Percentiles rank a stretch among this genome's conserved stretches.
phyloP scores from a whole-genome alignment of 192 early-diverging fungal species.

The Podila verticillata region DNA sequence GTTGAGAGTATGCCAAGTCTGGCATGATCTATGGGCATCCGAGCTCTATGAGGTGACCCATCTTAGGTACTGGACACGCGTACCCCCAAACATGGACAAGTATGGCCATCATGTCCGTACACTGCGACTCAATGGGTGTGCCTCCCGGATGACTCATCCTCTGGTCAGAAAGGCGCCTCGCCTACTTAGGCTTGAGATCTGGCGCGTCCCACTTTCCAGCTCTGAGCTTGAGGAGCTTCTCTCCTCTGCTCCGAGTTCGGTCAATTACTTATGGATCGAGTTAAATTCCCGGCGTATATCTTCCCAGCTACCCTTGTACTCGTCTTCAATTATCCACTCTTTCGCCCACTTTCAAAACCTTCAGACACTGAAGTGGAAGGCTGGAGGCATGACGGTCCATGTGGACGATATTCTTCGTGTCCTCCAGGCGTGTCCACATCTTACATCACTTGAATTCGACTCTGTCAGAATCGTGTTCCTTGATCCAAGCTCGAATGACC shows the following conservation, averaged over 20 bases:
- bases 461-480: too few relatives aligned
- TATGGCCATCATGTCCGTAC: background rate
- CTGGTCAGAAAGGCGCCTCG: background rate
- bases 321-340: too few relatives aligned
- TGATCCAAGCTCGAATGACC: too few relatives aligned
- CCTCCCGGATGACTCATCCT: background rate
- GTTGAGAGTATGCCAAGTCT: background rate
- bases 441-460: background rate
- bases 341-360: too few relatives aligned
- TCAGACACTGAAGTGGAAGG: too few relatives aligned
- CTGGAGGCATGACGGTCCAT: slow-evolving; percentile 1
- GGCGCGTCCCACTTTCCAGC: too few relatives aligned
- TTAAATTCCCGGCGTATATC: too few relatives aligned
- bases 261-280: too few relatives aligned
- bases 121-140: background rate
- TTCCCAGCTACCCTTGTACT: too few relatives aligned
- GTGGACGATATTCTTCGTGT: background rate
- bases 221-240: too few relatives aligned
- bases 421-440: background rate
- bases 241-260: too few relatives aligned
- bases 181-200: background rate
- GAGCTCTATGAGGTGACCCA: background rate
- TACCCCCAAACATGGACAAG: background rate
- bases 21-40: background rate
- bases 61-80: background rate